These are phyloP conservation scores for Pseudogymnoascus pannorum DNA, from an alignment of 2,329 filamentous ascomycete genomes.

Conservation along the genomic window DNA sequence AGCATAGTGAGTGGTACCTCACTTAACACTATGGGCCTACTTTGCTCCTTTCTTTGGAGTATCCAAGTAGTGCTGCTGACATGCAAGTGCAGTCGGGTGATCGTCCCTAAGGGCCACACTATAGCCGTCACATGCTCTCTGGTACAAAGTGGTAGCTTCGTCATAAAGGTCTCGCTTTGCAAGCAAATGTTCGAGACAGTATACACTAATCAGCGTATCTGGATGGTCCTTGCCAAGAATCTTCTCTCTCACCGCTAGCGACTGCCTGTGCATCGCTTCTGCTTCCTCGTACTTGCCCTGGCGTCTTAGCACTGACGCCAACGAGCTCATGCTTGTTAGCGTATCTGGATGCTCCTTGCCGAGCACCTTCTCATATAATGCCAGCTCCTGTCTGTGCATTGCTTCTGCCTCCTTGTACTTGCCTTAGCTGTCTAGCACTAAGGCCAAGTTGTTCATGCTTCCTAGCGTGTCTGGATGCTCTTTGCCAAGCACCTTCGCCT, in stretches of 20 bases:
- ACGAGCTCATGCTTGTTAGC: constrained; percentile 11
- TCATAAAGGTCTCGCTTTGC: too few species aligned
- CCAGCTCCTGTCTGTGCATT: not conserved
- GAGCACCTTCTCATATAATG: not conserved
- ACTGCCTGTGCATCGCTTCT: not conserved
- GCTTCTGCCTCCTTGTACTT: constrained; percentile 2
- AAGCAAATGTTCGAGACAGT: too few species aligned
- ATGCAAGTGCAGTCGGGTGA: too few species aligned
- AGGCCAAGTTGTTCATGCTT: not conserved
- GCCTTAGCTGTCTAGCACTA: not conserved
- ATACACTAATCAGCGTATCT: too few species aligned
- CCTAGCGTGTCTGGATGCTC: constrained; percentile 11
- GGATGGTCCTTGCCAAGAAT: constrained; percentile 15
- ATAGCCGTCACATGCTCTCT: too few species aligned
- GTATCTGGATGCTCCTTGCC: constrained; percentile 3
- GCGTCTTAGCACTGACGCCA: not conserved
- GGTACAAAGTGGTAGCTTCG: too few species aligned
- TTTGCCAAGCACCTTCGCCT: constrained; percentile 13
- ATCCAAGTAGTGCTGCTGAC: too few species aligned
- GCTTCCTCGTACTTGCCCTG: constrained; percentile 10
- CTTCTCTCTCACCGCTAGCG: not conserved
- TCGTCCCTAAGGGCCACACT: too few species aligned
- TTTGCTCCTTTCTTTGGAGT: too few species aligned
- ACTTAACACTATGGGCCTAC: too few species aligned
- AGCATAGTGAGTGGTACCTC: too few species aligned